Evolutionary conservation across 352 stramenopile species (phyloP).

Genomic region (Phytophthora nicotianae): DNA sequence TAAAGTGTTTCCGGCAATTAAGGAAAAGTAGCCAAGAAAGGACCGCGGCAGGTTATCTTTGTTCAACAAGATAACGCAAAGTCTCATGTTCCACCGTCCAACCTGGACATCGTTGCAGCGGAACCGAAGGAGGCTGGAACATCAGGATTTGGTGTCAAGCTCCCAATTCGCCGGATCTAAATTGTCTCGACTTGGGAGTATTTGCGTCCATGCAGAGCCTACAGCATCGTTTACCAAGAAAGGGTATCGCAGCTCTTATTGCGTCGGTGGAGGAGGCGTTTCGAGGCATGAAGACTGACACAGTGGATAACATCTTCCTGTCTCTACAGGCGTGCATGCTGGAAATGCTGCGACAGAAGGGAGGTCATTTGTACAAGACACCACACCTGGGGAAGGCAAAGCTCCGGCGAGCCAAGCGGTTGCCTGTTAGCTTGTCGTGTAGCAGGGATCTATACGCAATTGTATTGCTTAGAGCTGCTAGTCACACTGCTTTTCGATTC

Average conservation of each 20-base stretch:
- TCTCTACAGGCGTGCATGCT: neutral
- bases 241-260: neutral
- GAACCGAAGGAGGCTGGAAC: no score
- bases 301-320: neutral
- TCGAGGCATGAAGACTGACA: neutral
- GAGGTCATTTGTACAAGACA: neutral
- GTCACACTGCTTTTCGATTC: neutral
- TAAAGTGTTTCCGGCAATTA: neutral
- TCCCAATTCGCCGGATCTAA: no score
- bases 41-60: neutral
- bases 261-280: neutral
- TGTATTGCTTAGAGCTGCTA: neutral
- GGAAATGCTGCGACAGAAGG: neutral
- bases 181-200: no score
- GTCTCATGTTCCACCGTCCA: no score
- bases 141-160: no score
- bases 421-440: neutral
- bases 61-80: neutral
- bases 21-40: neutral
- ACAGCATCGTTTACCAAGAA: neutral
- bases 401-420: neutral
- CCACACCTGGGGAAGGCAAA: neutral
- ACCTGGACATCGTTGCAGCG: no score
- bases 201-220: neutral
- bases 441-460: neutral